Conservation (phyloP, 192 early-diverging fungal species). For the Powellomyces hirtus region DNA sequence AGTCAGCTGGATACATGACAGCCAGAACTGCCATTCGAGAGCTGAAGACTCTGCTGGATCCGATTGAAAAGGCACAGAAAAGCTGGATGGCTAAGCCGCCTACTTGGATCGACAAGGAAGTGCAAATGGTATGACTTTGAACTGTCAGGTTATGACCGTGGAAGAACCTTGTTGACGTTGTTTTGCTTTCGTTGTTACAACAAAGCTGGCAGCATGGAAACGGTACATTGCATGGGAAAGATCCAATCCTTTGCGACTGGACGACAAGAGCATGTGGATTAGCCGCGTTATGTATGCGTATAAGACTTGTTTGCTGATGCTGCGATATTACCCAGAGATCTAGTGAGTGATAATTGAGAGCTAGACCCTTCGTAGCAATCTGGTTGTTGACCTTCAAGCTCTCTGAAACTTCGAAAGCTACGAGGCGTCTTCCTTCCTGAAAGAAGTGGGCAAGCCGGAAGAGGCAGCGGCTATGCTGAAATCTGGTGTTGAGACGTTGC, state of each 20-base stretch:
- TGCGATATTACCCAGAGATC: conserved; percentile 85
- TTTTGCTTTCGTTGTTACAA: neutral
- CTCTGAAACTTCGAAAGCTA: conserved; percentile 8
- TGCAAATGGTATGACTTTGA: conserved; percentile 40
- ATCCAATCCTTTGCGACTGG: conserved; percentile 78
- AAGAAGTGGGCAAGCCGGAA: conserved; percentile 35
- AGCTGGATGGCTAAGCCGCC: conserved; percentile 71
- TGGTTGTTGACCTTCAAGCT: too few relatives aligned
- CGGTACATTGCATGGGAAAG: conserved; percentile 88
- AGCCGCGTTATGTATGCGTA: conserved; percentile 82
- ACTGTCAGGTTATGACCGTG: neutral
- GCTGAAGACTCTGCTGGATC: conserved; percentile 72
- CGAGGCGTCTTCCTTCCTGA: conserved; percentile 32
- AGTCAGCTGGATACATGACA: conserved; percentile 89
- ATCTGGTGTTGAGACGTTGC: conserved; percentile 66
- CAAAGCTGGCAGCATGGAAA: conserved; percentile 75
- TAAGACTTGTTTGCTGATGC: conserved; percentile 76
- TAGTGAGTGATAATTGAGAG: conserved; percentile 60
- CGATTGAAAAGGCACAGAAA: conserved; percentile 61
- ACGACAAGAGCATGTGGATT: conserved; percentile 55
- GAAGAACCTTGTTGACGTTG: neutral
- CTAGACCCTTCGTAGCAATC: too few relatives aligned
- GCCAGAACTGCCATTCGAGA: conserved; percentile 85
- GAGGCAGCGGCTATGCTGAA: conserved; percentile 68
- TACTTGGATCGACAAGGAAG: conserved; percentile 76